A percentile compares a stretch with the other conserved stretches of the same genome.
Conservation (phyloP, 345 rosid species). For the Populus alba region DNA sequence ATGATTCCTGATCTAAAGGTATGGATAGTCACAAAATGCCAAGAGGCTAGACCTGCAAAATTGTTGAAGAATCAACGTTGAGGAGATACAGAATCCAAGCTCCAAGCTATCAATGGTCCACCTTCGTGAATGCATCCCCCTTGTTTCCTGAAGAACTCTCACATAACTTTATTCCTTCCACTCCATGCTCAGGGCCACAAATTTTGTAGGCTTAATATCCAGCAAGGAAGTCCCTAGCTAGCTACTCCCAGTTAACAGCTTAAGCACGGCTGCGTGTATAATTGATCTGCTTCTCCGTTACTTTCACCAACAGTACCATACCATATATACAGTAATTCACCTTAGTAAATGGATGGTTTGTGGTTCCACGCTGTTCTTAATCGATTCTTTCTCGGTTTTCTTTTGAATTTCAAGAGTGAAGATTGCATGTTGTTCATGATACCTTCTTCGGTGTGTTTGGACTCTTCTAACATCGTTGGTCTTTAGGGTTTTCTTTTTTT, state of each 20-base stretch:
- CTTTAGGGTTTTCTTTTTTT: too few relatives aligned
- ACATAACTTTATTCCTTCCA: neutral
- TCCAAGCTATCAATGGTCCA: neutral
- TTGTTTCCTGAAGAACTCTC: neutral
- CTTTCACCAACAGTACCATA: neutral
- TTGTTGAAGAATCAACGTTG: neutral
- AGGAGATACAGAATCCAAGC: neutral
- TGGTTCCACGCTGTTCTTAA: too few relatives aligned
- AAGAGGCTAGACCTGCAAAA: neutral
- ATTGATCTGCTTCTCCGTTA: neutral
- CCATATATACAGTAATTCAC: neutral
- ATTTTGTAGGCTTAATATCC: neutral
- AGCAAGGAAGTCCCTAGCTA: neutral
- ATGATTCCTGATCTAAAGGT: neutral
- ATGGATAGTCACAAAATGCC: neutral
- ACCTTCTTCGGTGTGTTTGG: too few relatives aligned
- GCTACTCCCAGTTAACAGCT: neutral
- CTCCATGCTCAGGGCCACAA: neutral
- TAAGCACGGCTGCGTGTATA: neutral
- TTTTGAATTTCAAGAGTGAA: too few relatives aligned
- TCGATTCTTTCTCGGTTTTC: too few relatives aligned
- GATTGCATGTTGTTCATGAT: too few relatives aligned
- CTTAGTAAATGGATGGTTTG: too few relatives aligned
- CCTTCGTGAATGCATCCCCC: neutral
- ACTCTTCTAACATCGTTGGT: too few relatives aligned